phyloP scores from a whole-genome alignment of 164 flowering plant species.

The Chloranthus sessilifolius region DNA sequence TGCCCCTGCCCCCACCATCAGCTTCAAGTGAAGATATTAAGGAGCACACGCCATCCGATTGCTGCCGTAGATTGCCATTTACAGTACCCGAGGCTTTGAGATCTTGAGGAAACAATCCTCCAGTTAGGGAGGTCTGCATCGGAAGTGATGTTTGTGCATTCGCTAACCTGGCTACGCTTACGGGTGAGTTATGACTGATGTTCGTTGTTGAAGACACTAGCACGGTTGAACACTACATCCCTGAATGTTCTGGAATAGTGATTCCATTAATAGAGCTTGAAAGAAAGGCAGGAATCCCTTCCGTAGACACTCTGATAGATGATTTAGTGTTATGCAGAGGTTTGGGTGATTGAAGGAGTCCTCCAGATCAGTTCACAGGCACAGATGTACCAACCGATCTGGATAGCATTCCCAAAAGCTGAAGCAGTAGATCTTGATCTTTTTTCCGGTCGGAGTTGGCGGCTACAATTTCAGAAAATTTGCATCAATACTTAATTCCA shows the following conservation, averaged over 20 bases:
- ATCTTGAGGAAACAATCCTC: no score
- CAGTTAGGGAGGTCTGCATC: no score
- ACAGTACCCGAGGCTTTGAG: no score
- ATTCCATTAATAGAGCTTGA: constrained; percentile 1
- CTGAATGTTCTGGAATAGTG: constrained; percentile 10
- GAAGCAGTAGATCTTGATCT: constrained; percentile 49
- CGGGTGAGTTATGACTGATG: no score
- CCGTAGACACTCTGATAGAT: constrained; percentile 16
- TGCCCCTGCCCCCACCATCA: no score
- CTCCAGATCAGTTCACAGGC: constrained; percentile 27
- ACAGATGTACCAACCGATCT: constrained; percentile 18
- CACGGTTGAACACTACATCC: not conserved
- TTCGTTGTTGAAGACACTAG: constrained; percentile 5
- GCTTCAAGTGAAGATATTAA: no score
- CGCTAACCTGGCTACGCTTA: no score
- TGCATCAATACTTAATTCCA: constrained; percentile 8
- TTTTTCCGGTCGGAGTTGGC: constrained; percentile 30
- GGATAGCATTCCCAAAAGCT: constrained; percentile 41
- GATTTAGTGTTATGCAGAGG: constrained; percentile 18
- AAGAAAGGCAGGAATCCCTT: constrained; percentile 18
- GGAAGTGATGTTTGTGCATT: no score
- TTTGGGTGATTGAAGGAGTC: constrained; percentile 24
- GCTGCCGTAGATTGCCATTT: no score
- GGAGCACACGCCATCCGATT: no score
- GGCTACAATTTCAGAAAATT: constrained; percentile 26